These are phyloP conservation scores for Fusarium nematophilum DNA, from an alignment of 2,329 filamentous ascomycete genomes.

Conservation along the genomic window DNA sequence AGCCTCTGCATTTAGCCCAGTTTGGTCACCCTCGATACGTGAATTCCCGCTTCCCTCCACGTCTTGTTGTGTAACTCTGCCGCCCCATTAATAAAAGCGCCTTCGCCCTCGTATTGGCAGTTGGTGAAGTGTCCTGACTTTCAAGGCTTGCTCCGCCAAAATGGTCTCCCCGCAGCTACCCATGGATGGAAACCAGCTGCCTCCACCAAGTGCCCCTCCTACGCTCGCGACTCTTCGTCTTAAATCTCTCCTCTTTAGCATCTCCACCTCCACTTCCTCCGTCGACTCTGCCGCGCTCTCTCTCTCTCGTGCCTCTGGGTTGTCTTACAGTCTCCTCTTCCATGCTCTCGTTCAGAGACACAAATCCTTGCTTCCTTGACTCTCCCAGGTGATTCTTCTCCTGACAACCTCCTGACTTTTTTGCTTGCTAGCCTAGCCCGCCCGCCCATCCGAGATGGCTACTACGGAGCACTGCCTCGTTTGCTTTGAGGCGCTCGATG, in stretches of 20 bases:
- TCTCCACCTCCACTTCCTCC: neutral
- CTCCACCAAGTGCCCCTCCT: slow-evolving; percentile 29
- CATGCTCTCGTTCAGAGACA: slow-evolving; percentile 28
- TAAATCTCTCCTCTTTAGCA: neutral
- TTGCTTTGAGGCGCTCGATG: slow-evolving; percentile 89
- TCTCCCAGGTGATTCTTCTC: slow-evolving; percentile 18
- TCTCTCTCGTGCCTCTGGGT: slow-evolving; percentile 7
- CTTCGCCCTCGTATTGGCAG: too few relatives aligned
- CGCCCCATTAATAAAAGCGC: neutral
- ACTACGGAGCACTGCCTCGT: slow-evolving; percentile 86
- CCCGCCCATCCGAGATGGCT: slow-evolving; percentile 81
- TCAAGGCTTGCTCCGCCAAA: slow-evolving; percentile 4
- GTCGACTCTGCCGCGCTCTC: slow-evolving; percentile 6
- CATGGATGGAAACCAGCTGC: neutral
- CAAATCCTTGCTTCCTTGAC: slow-evolving; percentile 14
- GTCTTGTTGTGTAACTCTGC: neutral
- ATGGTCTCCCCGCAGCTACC: neutral
- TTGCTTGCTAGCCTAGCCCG: slow-evolving; percentile 11
- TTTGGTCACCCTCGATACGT: too few relatives aligned
- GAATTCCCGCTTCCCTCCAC: too few relatives aligned
- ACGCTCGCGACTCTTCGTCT: slow-evolving; percentile 3
- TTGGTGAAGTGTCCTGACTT: too few relatives aligned
- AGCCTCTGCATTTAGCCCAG: neutral
- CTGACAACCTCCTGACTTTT: slow-evolving; percentile 17
- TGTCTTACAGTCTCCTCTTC: neutral